These are phyloP conservation scores for Hypericum perforatum DNA, from an alignment of 345 rosid species.

Conservation along the genomic window DNA sequence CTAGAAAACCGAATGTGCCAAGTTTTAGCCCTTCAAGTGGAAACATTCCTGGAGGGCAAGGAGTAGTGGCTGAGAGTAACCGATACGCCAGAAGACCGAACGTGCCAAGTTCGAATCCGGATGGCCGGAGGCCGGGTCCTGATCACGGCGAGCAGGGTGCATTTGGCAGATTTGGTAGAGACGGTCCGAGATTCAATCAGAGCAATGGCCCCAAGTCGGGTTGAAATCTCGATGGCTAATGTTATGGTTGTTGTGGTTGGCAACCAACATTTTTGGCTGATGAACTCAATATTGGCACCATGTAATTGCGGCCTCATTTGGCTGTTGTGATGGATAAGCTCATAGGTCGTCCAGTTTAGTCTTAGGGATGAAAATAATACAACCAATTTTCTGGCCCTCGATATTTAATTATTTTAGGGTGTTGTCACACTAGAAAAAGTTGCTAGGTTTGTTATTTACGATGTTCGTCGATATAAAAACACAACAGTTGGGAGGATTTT, in stretches of 20 bases:
- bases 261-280: too few relatives aligned
- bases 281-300: too few relatives aligned
- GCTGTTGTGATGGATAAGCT: too few relatives aligned
- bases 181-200: conserved; percentile 4
- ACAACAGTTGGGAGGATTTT: too few relatives aligned
- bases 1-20: neutral
- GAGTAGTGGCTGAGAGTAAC: conserved; percentile 6
- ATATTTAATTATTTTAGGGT: too few relatives aligned
- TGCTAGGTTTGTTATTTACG: too few relatives aligned
- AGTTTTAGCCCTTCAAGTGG: conserved; percentile 36
- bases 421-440: too few relatives aligned
- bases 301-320: too few relatives aligned
- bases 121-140: conserved; percentile 4
- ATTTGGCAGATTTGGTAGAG: conserved; percentile 27
- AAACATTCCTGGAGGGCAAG: conserved; percentile 14
- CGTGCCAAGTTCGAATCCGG: conserved; percentile 4
- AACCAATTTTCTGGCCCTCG: too few relatives aligned
- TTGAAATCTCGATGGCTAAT: neutral
- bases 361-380: too few relatives aligned
- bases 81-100: neutral
- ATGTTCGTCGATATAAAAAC: too few relatives aligned
- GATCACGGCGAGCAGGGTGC: conserved; percentile 10
- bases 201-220: neutral
- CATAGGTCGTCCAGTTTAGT: too few relatives aligned
- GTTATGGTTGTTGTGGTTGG: neutral